Conservation (phyloP, 2,329 filamentous ascomycete species). For the Pseudopithomyces chartarum region DNA sequence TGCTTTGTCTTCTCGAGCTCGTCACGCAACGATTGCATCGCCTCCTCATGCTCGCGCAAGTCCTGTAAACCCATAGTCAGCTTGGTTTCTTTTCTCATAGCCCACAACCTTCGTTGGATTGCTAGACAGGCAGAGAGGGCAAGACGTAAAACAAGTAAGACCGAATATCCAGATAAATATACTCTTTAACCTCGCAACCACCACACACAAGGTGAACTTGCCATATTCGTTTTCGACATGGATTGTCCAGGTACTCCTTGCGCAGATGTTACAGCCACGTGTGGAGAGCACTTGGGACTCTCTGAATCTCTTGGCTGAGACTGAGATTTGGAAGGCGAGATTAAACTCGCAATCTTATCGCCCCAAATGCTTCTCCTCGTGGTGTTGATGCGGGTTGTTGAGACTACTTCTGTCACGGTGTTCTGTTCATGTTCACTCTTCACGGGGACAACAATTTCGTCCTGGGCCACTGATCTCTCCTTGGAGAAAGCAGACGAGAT, state of each 20-base stretch:
- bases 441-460: conserved; percentile 25
- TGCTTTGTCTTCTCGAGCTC: conserved; percentile 41
- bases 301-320: conserved; percentile 6
- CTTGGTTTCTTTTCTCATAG: background rate
- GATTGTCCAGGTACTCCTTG: background rate
- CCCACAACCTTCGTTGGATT: background rate
- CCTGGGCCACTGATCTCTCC: conserved; percentile 4
- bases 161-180: conserved; percentile 23
- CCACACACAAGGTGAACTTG: conserved; percentile 38
- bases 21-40: conserved; percentile 29
- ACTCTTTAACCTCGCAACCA: conserved; percentile 26
- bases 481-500: background rate
- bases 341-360: conserved; percentile 23
- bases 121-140: conserved; percentile 2
- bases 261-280: conserved; percentile 9
- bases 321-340: conserved; percentile 20
- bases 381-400: conserved; percentile 24
- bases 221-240: conserved; percentile 17
- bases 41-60: conserved; percentile 33
- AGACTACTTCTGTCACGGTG: conserved; percentile 27
- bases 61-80: conserved; percentile 24
- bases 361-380: conserved; percentile 28
- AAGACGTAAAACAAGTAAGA: background rate
- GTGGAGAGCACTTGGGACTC: conserved; percentile 21
- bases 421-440: conserved; percentile 15